A percentile compares a stretch with the other conserved stretches of the same genome.
phyloP scores from a whole-genome alignment of 306 rosid species.

The Gastrolobium bilobum region DNA sequence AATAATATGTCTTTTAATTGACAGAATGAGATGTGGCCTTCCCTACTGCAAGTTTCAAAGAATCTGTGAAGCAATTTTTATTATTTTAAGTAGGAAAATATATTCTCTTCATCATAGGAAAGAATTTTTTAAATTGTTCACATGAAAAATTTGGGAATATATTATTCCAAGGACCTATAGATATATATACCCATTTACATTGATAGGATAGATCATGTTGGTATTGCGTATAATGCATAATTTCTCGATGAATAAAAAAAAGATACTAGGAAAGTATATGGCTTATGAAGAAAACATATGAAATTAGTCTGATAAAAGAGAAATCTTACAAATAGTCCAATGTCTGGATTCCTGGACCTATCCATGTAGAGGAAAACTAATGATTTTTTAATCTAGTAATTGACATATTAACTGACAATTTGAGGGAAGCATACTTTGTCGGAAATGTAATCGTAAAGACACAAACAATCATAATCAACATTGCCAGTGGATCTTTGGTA shows the following conservation, averaged over 20 bases:
- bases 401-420: not conserved
- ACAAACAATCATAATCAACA: not conserved
- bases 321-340: not conserved
- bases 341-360: not conserved
- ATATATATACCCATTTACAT: not conserved
- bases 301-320: no score
- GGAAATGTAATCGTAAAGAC: not conserved
- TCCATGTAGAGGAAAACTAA: not conserved
- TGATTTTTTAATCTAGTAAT: not conserved
- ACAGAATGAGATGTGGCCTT: not conserved
- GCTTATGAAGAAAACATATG: not conserved
- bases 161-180: not conserved
- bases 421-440: no score
- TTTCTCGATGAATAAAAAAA: no score
- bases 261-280: not conserved
- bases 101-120: not conserved
- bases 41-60: conserved; percentile 15
- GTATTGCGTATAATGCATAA: no score
- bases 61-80: conserved; percentile 18
- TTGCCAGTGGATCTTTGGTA: not conserved
- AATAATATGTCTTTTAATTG: conserved; percentile 11
- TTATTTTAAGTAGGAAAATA: not conserved
- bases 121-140: not conserved
- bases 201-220: not conserved
- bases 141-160: conserved; percentile 5